Conservation (phyloP, 1,139 yeast genomes). For the Williopsis jadinii region DNA sequence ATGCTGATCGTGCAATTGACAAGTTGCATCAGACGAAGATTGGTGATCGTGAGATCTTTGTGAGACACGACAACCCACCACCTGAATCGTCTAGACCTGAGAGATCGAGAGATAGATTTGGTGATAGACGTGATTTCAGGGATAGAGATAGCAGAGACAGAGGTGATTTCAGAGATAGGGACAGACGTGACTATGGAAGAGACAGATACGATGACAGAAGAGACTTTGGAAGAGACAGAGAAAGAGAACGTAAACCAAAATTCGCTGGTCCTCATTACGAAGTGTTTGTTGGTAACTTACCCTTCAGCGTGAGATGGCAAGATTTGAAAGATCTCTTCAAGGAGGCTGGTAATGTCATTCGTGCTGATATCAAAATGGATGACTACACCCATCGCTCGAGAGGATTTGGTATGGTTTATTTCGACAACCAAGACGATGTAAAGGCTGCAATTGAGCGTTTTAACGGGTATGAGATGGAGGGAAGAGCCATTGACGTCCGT, state of each 20-base stretch:
- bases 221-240: constrained; percentile 2
- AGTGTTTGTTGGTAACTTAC: constrained; percentile 76
- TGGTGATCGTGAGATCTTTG: constrained; percentile 79
- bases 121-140: constrained; percentile 14
- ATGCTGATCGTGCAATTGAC: constrained; percentile 69
- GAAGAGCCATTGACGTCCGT: constrained; percentile 64
- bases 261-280: constrained; percentile 43
- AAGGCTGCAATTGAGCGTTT: constrained; percentile 52
- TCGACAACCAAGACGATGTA: constrained; percentile 53
- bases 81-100: constrained; percentile 34
- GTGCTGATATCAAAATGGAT: constrained; percentile 74
- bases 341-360: constrained; percentile 63
- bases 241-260: constrained; percentile 15
- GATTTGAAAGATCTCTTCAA: constrained; percentile 80
- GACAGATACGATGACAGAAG: constrained; percentile 11
- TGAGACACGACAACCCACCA: constrained; percentile 84
- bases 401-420: constrained; percentile 79
- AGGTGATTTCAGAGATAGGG: constrained; percentile 7
- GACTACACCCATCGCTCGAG: constrained; percentile 64
- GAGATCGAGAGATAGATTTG: constrained; percentile 11
- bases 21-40: constrained; percentile 61
- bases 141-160: constrained; percentile 11
- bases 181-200: constrained; percentile 5
- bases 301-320: constrained; percentile 78
- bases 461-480: constrained; percentile 63